Percentiles rank a stretch among this genome's conserved stretches.
Evolutionary conservation across 768 basidiomycete genomes (phyloP).

Genomic region (Panaeolus cyanescens): DNA sequence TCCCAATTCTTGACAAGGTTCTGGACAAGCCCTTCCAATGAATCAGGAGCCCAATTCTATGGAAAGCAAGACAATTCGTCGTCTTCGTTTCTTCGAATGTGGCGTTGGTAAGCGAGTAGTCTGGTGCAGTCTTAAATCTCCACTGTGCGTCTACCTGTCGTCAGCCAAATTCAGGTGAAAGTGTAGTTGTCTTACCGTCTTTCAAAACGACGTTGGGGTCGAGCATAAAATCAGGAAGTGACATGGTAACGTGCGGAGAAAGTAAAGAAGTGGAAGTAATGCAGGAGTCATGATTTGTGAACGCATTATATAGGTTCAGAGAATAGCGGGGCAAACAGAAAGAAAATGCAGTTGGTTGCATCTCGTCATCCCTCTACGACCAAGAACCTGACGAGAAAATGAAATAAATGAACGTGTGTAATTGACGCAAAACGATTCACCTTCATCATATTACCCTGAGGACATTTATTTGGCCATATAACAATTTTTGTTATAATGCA

Average conservation of each 20-base stretch:
- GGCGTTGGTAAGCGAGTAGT: conserved; percentile 7
- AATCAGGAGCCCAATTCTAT: conserved; percentile 9
- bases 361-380: background rate
- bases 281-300: no score
- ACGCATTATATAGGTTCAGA: no score
- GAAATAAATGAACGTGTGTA: background rate
- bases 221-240: conserved; percentile 13
- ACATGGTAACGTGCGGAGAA: conserved; percentile 24
- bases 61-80: no score
- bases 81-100: conserved; percentile 10
- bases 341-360: no score
- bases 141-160: conserved; percentile 10
- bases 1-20: conserved; percentile 18
- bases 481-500: no score
- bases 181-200: conserved; percentile 6
- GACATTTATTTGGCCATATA: no score
- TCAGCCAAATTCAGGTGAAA: background rate
- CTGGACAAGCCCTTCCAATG: conserved; percentile 11
- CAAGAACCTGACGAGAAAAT: background rate
- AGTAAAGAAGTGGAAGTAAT: background rate
- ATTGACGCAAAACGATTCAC: no score
- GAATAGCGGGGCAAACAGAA: no score
- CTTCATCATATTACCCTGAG: no score
- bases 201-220: conserved; percentile 13
- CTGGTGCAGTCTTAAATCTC: conserved; percentile 9